Base-by-base conservation (phyloP, 2,329 filamentous ascomycete species). In the Ceratocystis diversiconidia region DNA sequence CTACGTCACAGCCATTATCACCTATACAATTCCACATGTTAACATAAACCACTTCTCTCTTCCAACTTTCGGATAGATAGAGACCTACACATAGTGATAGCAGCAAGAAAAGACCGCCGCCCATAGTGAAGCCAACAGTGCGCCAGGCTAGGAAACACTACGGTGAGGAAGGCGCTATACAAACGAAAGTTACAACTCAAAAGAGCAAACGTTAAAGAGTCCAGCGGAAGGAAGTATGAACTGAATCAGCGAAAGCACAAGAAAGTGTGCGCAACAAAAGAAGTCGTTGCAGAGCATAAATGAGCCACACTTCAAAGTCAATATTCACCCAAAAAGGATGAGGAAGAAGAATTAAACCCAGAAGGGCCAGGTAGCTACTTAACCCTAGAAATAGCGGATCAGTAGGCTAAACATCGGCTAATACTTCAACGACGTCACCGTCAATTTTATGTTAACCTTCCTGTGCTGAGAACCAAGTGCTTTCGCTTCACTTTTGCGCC, bases 1-100 rank as follows among this genome's bases (percentile, higher is more conserved):
- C 68, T 79, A 84, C 82, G 81, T 80, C 72, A 83, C 70, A 68
- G 82, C 80, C 82, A 84, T 84, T 68, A 84, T 78, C 72, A 79
- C 76, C 80, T 82, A 62, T 66, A 22, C 19, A 52, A 12, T n/a
- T 2, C n/a, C 44, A 25, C 12, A 52, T 55, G 62, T 66, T 64
- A 66, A 57, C 55, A 60, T 28, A 46, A 30, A 55, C 30, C n/a
- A 5, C 4, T 32, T 17, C 25, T 46, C 19, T 6, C 63, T 8
- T 32, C n/a, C 28, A 60, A 15, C 5, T 12, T 36, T n/a, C 22
- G n/a, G 10, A 30, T 22, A 44, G 36, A 41, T 41, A 41, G 10
- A 41, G 36, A 75, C 76, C 70, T 72, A 78, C 76, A 71, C 76
- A 75, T 69, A 78, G 72, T 69, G 72, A 74, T 48, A 78, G 72